Conservation (phyloP, 768 basidiomycete species). For the Tricholoma furcatifolium region DNA sequence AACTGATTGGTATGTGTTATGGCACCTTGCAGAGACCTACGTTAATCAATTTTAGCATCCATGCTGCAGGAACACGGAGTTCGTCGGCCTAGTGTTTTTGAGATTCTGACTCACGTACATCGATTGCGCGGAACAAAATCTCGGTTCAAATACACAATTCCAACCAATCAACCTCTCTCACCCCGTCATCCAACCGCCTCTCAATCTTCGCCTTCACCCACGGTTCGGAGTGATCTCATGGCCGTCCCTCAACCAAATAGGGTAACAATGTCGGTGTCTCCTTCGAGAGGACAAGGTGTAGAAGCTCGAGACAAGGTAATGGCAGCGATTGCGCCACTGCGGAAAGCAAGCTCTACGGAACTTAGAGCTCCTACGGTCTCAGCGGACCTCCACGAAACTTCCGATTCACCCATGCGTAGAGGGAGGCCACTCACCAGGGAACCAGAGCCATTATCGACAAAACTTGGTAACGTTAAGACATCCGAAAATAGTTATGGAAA, state of each 20-base stretch:
- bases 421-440: slow-evolving; percentile 14
- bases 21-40: slow-evolving; percentile 2
- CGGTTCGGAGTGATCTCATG: slow-evolving; percentile 27
- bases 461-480: slow-evolving; percentile 3
- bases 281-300: slow-evolving; percentile 49
- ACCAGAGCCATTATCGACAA: slow-evolving; percentile 4
- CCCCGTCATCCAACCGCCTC: slow-evolving; percentile 32
- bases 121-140: slow-evolving; percentile 85
- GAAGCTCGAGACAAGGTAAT: slow-evolving; percentile 77
- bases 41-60: slow-evolving; percentile 50
- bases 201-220: slow-evolving; percentile 22
- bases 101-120: slow-evolving; percentile 82
- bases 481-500: slow-evolving; percentile 15
- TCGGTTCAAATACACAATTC: slow-evolving; percentile 65
- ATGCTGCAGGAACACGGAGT: slow-evolving; percentile 92
- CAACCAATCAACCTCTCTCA: slow-evolving; percentile 44
- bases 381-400: slow-evolving; percentile 32
- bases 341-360: slow-evolving; percentile 45
- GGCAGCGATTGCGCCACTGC: slow-evolving; percentile 79
- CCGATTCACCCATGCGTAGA: slow-evolving; percentile 15
- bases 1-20: slow-evolving; percentile 68
- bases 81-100: slow-evolving; percentile 85
- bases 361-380: slow-evolving; percentile 28
- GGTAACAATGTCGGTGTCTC: slow-evolving; percentile 20
- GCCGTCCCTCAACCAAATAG: slow-evolving; percentile 24